Evolutionary conservation across 345 rosid species (phyloP), one percentile per base, ranked within the genome.

Genomic region (Syzygium oleosum): DNA sequence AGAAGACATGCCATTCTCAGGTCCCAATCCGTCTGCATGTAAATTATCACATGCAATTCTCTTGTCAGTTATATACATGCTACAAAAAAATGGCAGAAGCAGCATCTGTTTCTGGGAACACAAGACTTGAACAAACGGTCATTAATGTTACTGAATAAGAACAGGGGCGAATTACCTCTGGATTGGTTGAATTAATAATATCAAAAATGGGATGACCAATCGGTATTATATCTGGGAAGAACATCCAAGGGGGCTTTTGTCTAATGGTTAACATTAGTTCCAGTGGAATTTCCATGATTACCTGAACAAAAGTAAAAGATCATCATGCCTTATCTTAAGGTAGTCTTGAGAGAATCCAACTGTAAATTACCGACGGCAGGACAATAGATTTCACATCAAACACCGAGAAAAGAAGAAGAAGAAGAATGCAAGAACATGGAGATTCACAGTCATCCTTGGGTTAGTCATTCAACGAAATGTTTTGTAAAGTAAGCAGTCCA

Each of bases 161-260:
- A 73, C 83, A 73, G 49, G 14, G 43, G 49, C 2, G 1, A 73
- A 73, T 73, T 91, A 96, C 99, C 99, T 95, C 98, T 58, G 99
- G 95, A 90, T 96, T 84, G 49, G 99, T 97, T 9, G 99, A 93
- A 92, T 97, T 96, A 84, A 95, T 95, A 80, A 96, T 94, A 91
- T 95, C 99, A 87, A 97, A 97, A 89, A 97, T 97, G 11, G 98
- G 99, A 93, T 97, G 99, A 88, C 99, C 99, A 27, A 97, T 84
- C 3, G 99, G 99, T 16, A 97, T 92, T 89, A 94, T 91, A 89
- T 97, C 98, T 3, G 99, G 99, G 90, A 97, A 97, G 92, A 97
- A 97, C 99, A 96, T 96, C 99, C 98, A 97, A 43, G 99, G 98
- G 53, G 87, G 95, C 91, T 96, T 95, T 88, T 96, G 91, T 88